phyloP scores from a whole-genome alignment of 768 basidiomycete genomes.

The Phylloporus scabripes region DNA sequence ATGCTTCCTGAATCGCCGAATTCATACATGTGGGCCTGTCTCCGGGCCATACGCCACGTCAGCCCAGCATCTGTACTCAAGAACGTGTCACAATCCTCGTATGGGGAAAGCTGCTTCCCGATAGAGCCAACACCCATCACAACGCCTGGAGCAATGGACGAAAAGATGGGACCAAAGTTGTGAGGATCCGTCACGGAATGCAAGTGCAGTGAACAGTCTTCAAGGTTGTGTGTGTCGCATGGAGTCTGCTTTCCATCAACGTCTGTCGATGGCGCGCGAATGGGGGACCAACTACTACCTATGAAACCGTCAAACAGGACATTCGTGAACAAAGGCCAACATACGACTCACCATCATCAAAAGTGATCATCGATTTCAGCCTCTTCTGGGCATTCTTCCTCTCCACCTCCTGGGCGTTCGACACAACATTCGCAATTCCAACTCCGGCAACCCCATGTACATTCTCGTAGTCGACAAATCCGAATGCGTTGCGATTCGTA shows the following conservation, averaged over 20 bases:
- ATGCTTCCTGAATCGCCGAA: conserved; percentile 89
- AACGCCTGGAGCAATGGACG: conserved; percentile 89
- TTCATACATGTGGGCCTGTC: conserved; percentile 87
- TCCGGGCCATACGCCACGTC: conserved; percentile 73
- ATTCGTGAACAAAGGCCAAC: background rate
- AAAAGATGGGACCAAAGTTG: conserved; percentile 92
- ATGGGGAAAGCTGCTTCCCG: conserved; percentile 59
- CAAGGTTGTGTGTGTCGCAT: conserved; percentile 54
- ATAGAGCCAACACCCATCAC: conserved; percentile 96
- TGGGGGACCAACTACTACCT: conserved; percentile 70
- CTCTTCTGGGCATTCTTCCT: conserved; percentile 62
- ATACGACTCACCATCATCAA: conserved; percentile 65
- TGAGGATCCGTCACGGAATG: conserved; percentile 91
- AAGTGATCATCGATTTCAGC: conserved; percentile 77
- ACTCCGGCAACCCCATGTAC: conserved; percentile 85
- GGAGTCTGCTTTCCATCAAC: conserved; percentile 52
- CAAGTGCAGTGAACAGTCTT: conserved; percentile 79
- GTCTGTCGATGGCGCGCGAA: conserved; percentile 58
- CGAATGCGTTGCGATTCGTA: conserved; percentile 84
- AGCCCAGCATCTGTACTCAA: conserved; percentile 86
- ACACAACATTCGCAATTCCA: conserved; percentile 83
- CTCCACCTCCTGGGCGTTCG: conserved; percentile 81
- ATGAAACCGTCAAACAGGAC: conserved; percentile 2
- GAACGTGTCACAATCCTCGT: conserved; percentile 91
- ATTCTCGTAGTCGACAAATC: conserved; percentile 92